Evolutionary conservation across 164 flowering plant species (phyloP).

Genomic region (Macadamia tetraphylla): DNA sequence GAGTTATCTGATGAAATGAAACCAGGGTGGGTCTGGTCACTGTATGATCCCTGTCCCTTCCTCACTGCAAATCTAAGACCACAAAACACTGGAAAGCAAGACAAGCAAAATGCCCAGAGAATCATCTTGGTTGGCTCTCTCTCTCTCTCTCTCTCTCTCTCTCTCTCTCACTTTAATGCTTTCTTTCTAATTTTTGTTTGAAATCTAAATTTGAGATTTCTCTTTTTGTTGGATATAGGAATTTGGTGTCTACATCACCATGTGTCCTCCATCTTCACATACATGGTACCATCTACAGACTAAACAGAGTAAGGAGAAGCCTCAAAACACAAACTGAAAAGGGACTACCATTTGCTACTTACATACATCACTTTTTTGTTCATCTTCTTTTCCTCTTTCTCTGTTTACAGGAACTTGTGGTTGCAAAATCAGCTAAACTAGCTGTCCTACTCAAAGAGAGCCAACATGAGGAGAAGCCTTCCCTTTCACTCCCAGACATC

Average conservation of each 20-base stretch:
- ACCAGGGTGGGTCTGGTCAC: no score
- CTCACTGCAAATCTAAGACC: no score
- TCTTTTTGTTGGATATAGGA: neutral
- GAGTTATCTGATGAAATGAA: no score
- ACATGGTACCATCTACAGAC: slow-evolving; percentile 9
- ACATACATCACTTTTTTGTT: neutral
- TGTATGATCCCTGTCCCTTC: no score
- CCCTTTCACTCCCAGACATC: slow-evolving; percentile 27
- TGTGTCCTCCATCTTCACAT: slow-evolving; percentile 8
- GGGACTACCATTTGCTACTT: neutral
- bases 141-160: no score
- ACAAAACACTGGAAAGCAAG: no score
- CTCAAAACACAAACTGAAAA: neutral
- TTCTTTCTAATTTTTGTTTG: no score
- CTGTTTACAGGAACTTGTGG: slow-evolving; percentile 40
- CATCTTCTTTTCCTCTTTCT: neutral
- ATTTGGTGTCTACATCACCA: neutral
- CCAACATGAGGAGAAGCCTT: slow-evolving; percentile 22
- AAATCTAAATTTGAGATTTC: neutral
- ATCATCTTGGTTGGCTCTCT: no score
- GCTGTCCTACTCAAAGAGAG: slow-evolving; percentile 29
- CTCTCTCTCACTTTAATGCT: no score
- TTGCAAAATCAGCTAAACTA: slow-evolving; percentile 50
- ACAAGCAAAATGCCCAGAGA: no score
- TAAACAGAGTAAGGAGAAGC: slow-evolving; percentile 8